Evolutionary conservation across 2,329 filamentous ascomycete genomes (phyloP).

Genomic region (Cladophialophora chaetospira): DNA sequence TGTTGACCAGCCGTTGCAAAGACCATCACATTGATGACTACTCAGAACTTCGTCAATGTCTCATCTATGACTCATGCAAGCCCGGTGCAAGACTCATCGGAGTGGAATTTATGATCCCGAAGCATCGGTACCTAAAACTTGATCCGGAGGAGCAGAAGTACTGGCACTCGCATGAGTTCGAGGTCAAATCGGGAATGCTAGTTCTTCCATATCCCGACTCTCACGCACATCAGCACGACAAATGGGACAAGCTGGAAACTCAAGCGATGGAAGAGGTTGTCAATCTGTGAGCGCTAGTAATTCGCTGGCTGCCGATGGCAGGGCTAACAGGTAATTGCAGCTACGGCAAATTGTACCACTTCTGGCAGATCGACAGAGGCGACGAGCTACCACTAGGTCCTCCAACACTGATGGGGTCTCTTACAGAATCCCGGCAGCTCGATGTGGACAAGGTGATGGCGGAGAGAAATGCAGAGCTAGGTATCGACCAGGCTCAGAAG

Average conservation of each 20-base stretch:
- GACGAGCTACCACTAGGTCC: slow-evolving; percentile 58
- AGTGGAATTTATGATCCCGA: slow-evolving; percentile 80
- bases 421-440: slow-evolving; percentile 37
- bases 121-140: slow-evolving; percentile 67
- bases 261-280: slow-evolving; percentile 78
- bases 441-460: slow-evolving; percentile 44
- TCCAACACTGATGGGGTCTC: slow-evolving; percentile 67
- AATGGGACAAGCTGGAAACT: slow-evolving; percentile 76
- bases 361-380: slow-evolving; percentile 76
- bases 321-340: slow-evolving; percentile 41
- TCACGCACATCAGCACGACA: slow-evolving; percentile 51
- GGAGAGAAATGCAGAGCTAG: slow-evolving; percentile 58
- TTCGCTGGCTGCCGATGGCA: not conserved
- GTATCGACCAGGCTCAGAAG: slow-evolving; percentile 55
- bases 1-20: not conserved
- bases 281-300: slow-evolving; percentile 34
- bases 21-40: not conserved
- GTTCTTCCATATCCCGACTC: slow-evolving; percentile 66
- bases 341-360: slow-evolving; percentile 82
- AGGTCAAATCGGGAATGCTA: slow-evolving; percentile 78
- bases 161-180: slow-evolving; percentile 57
- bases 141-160: slow-evolving; percentile 63
- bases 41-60: slow-evolving; percentile 77
- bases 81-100: slow-evolving; percentile 74
- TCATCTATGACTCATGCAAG: slow-evolving; percentile 74